Conservation (phyloP, 2,329 filamentous ascomycete species). For the Cadophora gregata region DNA sequence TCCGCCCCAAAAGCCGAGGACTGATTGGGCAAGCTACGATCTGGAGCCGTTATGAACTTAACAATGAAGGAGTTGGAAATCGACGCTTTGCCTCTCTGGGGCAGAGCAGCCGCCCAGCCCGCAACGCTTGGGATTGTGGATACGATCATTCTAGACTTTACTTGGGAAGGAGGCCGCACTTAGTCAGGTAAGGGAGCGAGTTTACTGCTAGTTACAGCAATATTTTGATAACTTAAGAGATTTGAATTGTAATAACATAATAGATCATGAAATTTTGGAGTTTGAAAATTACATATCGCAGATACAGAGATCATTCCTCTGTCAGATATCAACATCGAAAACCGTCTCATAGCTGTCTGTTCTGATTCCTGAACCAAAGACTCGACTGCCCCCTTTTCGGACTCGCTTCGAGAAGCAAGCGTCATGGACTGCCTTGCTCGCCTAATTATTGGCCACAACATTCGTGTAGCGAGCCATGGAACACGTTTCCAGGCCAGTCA, state of each 20-base stretch:
- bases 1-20: background rate
- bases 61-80: constrained; percentile 4
- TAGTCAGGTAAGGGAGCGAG: background rate
- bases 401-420: constrained; percentile 21
- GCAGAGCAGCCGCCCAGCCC: constrained; percentile 1
- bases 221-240: too few species aligned
- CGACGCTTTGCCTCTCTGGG: constrained; percentile 19
- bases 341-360: background rate
- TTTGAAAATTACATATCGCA: background rate
- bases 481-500: constrained; percentile 4
- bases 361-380: background rate
- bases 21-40: constrained; percentile 12
- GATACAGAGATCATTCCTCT: background rate
- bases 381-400: constrained; percentile 1
- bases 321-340: background rate
- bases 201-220: background rate
- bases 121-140: background rate
- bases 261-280: background rate
- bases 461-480: background rate
- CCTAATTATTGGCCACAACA: constrained; percentile 16
- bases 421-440: constrained; percentile 17
- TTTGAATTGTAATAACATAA: too few species aligned
- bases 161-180: background rate
- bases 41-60: constrained; percentile 12
- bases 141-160: constrained; percentile 1